Evolutionary conservation across 176 grass and related monocot species (phyloP), one percentile per base, ranked within the genome.

Genomic region (Triticum monococcum): DNA sequence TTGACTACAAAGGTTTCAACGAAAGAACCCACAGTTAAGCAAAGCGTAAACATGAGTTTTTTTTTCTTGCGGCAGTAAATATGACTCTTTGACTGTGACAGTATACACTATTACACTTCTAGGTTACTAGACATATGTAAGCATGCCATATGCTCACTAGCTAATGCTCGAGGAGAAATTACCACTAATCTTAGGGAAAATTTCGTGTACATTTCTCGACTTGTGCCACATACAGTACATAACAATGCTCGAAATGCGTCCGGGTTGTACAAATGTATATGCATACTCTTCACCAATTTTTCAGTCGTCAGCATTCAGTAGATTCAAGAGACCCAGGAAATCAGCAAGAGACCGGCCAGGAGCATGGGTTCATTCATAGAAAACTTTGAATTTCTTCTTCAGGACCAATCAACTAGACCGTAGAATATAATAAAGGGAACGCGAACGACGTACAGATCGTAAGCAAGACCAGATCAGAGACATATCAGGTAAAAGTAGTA

Each of bases 311-410:
- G 59, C 14, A 75, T 87, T 91, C 62, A 85, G 52, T 22, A 12
- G 45, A 32, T 54, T 56, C 38, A 89, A 81, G 62, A 5, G 79
- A 71, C 72, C 72, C 25, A 26, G 26, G 64, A 56, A 66, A 65
- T 61, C 23, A 68, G 64, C 64, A 38, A 32, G 35, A 28, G 40
- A 38, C 38, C 37, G 16, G 18, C 54, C 54, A 59, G 22, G 82
- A 77, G 38, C 31, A 70, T 11, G 24, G 48, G 13, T 31, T 2
- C 45, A 52, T 31, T 32, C 48, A 11, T 76, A 50, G 81, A 84
- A 68, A 87, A 62, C 81, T 87, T 81, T 88, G 89, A 91, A 91
- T 68, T 71, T 25, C 73, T 31, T 76, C 43, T 54, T 62, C 43
- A 9, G 38, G 89, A 88, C 81, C 77, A 63, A n/a, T 64, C 7